These are phyloP conservation scores for Globisporangium irregulare DNA, from an alignment of 352 stramenopile species.

Conservation along the genomic window DNA sequence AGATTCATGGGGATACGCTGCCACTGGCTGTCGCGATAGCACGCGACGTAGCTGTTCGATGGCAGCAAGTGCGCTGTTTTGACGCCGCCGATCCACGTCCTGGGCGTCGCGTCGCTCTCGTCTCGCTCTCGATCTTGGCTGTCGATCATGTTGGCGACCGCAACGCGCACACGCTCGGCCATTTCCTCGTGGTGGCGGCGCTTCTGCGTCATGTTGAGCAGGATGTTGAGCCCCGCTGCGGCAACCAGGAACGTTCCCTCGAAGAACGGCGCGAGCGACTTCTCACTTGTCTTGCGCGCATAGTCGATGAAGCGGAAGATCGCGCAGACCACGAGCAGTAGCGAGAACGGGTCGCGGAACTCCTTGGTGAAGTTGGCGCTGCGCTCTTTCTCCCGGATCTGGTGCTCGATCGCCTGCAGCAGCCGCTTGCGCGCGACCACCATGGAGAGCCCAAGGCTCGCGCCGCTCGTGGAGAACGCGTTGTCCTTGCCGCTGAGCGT, in stretches of 20 bases:
- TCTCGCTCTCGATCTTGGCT: background rate
- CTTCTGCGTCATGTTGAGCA: conserved; percentile 65
- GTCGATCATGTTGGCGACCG: conserved; percentile 59
- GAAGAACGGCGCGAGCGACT: conserved; percentile 27
- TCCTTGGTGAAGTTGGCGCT: conserved; percentile 61
- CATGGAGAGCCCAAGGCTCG: conserved; percentile 50
- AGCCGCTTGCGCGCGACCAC: conserved; percentile 44
- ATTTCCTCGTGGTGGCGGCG: conserved; percentile 77
- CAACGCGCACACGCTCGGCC: conserved; percentile 66
- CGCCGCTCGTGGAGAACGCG: conserved; percentile 5
- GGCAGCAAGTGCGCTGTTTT: conserved; percentile 62
- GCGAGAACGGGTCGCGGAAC: conserved; percentile 69
- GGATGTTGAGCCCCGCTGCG: conserved; percentile 52
- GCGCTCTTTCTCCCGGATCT: conserved; percentile 71
- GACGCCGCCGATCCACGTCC: conserved; percentile 25
- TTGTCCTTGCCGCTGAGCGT: conserved; percentile 1
- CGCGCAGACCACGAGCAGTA: conserved; percentile 66
- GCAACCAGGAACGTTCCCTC: conserved; percentile 63
- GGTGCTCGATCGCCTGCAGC: conserved; percentile 60
- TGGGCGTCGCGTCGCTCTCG: conserved; percentile 2
- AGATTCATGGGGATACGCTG: conserved; percentile 83
- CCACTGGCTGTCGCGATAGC: conserved; percentile 79
- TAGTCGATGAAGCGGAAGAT: conserved; percentile 60
- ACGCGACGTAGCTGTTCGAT: conserved; percentile 76
- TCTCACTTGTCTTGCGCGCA: conserved; percentile 26